These are phyloP conservation scores for Picocystis sp. DNA, from an alignment of 163 green algal species.

Conservation along the genomic window DNA sequence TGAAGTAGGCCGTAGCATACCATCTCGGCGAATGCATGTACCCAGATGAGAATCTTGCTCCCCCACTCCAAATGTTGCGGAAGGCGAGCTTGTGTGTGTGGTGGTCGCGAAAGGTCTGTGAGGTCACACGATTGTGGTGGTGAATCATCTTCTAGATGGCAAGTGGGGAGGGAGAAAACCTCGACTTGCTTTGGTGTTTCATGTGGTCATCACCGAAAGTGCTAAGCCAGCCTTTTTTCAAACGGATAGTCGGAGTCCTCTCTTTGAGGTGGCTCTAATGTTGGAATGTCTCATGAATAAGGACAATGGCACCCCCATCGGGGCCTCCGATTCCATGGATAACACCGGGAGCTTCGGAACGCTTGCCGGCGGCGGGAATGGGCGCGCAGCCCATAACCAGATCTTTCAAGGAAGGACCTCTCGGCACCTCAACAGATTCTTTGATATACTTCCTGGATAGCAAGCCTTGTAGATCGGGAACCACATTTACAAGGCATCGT, in stretches of 20 bases:
- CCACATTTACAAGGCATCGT: conserved; percentile 92
- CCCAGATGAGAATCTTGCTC: conserved; percentile 40
- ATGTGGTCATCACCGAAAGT: conserved; percentile 57
- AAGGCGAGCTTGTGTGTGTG: conserved; percentile 40
- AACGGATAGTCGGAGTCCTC: conserved; percentile 23
- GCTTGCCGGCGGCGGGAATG: conserved; percentile 7
- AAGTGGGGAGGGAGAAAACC: conserved; percentile 16
- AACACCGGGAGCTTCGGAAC: conserved; percentile 1
- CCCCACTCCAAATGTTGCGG: conserved; percentile 59
- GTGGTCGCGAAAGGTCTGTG: conserved; percentile 87
- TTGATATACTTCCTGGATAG: conserved; percentile 46
- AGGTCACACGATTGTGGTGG: conserved; percentile 96
- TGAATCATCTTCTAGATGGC: conserved; percentile 78
- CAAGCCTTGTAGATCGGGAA: conserved; percentile 88
- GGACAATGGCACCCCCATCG: conserved; percentile 59
- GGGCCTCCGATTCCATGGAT: conserved; percentile 1
- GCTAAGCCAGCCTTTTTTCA: conserved; percentile 77
- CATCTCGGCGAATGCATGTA: conserved; percentile 66
- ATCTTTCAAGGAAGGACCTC: conserved; percentile 78
- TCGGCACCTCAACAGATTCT: conserved; percentile 76
- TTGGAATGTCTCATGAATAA: conserved; percentile 74
- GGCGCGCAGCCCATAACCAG: background rate
- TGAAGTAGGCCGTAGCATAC: conserved; percentile 78
- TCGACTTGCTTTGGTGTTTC: conserved; percentile 81
- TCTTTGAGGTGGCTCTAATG: conserved; percentile 58